phyloP scores from a whole-genome alignment of 129 eudicot genomes.

The Kitagawia praeruptora region DNA sequence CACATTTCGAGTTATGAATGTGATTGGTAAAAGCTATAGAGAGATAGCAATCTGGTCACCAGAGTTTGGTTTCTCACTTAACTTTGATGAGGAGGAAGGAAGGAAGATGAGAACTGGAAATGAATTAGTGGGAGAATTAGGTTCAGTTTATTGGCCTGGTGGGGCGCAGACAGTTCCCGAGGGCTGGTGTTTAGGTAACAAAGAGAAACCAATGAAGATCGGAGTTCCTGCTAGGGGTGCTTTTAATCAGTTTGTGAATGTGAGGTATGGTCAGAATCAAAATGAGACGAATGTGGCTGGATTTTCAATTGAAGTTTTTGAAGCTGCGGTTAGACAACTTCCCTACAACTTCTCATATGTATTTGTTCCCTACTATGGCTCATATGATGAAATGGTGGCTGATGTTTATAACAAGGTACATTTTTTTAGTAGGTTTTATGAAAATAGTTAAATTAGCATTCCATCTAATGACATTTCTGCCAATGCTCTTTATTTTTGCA shows the following conservation, averaged over 20 bases:
- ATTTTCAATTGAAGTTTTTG: slow-evolving; percentile 52
- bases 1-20: slow-evolving; percentile 39
- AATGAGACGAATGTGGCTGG: slow-evolving; percentile 36
- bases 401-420: slow-evolving; percentile 45
- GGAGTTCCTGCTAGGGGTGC: slow-evolving; percentile 62
- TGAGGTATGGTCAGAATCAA: slow-evolving; percentile 22
- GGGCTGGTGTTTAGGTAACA: slow-evolving; percentile 25
- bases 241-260: slow-evolving; percentile 55
- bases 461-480: background rate
- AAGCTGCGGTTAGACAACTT: slow-evolving; percentile 34
- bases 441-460: background rate
- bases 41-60: slow-evolving; percentile 49
- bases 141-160: slow-evolving; percentile 52
- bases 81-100: background rate
- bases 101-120: background rate
- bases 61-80: slow-evolving; percentile 12
- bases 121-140: slow-evolving; percentile 13
- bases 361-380: slow-evolving; percentile 42
- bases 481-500: background rate
- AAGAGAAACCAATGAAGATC: slow-evolving; percentile 32
- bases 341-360: slow-evolving; percentile 38
- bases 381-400: slow-evolving; percentile 56
- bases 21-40: slow-evolving; percentile 51
- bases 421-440: background rate
- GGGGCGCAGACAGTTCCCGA: slow-evolving; percentile 28